Conservation (phyloP, 768 basidiomycete species). For the Leucosporidium creatinivorum region DNA sequence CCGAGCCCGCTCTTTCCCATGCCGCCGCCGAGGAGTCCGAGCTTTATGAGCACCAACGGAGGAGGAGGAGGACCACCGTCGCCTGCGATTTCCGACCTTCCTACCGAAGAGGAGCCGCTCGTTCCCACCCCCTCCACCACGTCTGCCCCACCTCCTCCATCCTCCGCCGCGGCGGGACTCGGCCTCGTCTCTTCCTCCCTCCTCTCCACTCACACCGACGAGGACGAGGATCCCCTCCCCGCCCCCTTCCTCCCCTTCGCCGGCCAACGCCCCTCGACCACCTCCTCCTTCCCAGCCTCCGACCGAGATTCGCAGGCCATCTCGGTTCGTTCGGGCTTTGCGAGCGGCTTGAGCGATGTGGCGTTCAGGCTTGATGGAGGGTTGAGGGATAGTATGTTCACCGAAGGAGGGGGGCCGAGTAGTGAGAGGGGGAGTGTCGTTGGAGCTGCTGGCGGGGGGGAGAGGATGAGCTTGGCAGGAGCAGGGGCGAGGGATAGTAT, state of each 20-base stretch:
- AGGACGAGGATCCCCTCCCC: conserved; percentile 22
- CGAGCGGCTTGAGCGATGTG: conserved; percentile 32
- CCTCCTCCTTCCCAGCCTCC: neutral
- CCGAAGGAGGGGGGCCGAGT: neutral
- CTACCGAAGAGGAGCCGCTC: neutral
- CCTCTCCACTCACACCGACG: neutral
- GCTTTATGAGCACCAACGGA: neutral
- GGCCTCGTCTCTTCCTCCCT: neutral
- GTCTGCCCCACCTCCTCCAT: neutral
- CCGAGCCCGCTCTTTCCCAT: neutral
- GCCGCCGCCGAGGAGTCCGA: neutral
- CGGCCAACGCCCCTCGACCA: conserved; percentile 15
- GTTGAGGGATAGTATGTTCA: no score
- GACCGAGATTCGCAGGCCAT: conserved; percentile 20
- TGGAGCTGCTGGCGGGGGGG: neutral
- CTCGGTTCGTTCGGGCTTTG: conserved; percentile 34
- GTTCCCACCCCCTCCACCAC: neutral
- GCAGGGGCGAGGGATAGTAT: neutral
- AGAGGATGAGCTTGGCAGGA: neutral
- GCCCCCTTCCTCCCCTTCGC: conserved; percentile 34
- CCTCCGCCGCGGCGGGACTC: neutral
- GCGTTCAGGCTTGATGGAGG: conserved; percentile 33
- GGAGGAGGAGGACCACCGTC: neutral
- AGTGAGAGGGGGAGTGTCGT: neutral
- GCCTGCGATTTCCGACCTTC: neutral